Base-by-base conservation (phyloP, 2,329 filamentous ascomycete species). In the Taxawa tesnikishii region DNA sequence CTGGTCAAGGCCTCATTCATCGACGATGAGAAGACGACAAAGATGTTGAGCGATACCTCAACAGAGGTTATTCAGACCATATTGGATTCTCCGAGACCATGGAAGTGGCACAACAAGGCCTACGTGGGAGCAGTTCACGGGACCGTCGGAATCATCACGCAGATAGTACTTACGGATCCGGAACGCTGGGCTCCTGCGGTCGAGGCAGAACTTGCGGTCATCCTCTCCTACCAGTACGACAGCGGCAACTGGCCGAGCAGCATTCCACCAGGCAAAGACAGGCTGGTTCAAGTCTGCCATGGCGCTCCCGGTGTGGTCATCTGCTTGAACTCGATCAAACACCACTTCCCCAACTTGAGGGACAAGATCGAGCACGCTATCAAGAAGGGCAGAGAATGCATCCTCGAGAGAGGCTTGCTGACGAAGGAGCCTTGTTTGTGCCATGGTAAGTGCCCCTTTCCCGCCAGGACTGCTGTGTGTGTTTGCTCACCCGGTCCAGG, bases 81-180 rank as follows among this genome's bases (percentile, higher is more conserved):
- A 33, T 58, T 83, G 42, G 55, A 60, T 11, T 61, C 62, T 16
- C 58, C 50, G 36, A 62, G 61, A 28, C 66, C 67, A 1, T 83
- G 78, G 79, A 66, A 63, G 39, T 82, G 73, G 71, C 68, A 73
- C 37, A 69, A 67, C 10, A 72, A 71, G 42, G 58, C 59, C 1
- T 80, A 79, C 45, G 59, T 79, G 21, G 79, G 79, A 2, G 73
- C 77, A 4, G 71, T 68, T 0, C 76, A 83, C 46, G 79, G 79
- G 6, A 66, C 70, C 9, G 70, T 82, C 15, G 75, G 79, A 4
- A 81, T 80, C 49, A 65, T 83, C 34, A 75, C 71, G n/a, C 79
- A 83, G 50, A 58, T 82, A 10, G 65, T 80, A 2, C 58, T 72
- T 24, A 73, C 73, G 3, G 64, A 67, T 34, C 67, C 72, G 1